A percentile compares a stretch with the other conserved stretches of the same genome.
phyloP scores from a whole-genome alignment of 495 filamentous ascomycete genomes.

The Eremomyces bilateralis region DNA sequence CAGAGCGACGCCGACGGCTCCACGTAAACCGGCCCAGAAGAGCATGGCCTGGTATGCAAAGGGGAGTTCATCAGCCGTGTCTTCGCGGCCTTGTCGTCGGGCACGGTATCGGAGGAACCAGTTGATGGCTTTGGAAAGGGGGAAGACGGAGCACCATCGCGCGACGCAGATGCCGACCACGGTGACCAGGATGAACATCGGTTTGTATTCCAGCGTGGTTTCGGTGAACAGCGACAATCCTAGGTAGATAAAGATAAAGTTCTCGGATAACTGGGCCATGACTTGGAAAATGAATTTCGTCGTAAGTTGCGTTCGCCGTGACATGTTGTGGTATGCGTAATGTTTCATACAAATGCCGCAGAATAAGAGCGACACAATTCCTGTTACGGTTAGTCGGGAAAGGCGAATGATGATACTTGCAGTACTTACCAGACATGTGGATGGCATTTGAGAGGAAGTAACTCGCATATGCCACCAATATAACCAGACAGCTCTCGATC shows the following conservation, averaged over 20 bases:
- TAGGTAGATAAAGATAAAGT: constrained; percentile 98
- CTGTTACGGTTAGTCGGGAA: constrained; percentile 21
- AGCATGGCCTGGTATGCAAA: constrained; percentile 92
- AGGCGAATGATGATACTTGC: not conserved
- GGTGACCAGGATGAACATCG: constrained; percentile 84
- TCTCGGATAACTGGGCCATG: constrained; percentile 85
- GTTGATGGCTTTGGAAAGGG: constrained; percentile 74
- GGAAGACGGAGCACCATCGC: constrained; percentile 84
- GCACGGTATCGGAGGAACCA: constrained; percentile 86
- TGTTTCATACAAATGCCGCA: constrained; percentile 97
- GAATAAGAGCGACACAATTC: constrained; percentile 90
- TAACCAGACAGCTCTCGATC: constrained; percentile 87
- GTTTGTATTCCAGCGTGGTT: constrained; percentile 67
- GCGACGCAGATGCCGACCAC: constrained; percentile 80
- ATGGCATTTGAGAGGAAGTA: constrained; percentile 95
- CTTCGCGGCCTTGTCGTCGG: constrained; percentile 51
- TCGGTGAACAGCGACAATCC: constrained; percentile 89
- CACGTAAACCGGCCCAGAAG: constrained; percentile 92
- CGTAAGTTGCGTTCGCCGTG: constrained; percentile 83
- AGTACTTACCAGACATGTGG: constrained; percentile 66
- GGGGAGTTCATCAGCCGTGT: constrained; percentile 61
- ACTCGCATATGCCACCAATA: constrained; percentile 83
- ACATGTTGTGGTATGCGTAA: constrained; percentile 99
- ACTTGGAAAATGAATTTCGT: constrained; percentile 97
- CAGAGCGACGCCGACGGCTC: constrained; percentile 87